Evolutionary conservation across 2,329 filamentous ascomycete genomes (phyloP), one percentile per base, ranked within the genome.

Genomic region (Ampelomyces quisqualis): DNA sequence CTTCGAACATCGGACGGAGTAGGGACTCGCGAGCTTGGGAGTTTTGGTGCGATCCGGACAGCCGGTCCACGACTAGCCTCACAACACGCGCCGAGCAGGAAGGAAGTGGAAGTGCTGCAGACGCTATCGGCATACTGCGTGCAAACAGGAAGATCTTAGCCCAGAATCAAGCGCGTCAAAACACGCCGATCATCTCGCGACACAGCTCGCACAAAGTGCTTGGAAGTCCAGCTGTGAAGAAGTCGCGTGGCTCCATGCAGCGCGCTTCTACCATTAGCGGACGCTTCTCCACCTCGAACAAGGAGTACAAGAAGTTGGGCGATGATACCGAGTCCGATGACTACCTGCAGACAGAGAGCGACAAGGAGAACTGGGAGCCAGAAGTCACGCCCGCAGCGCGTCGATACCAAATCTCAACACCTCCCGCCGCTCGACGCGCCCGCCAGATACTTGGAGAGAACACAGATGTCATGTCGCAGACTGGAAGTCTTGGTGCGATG

Each of bases 311-410:
- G 28, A 57, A 57, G 31, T 43, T 46, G 27, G 49, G 46, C 2
- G 50, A 54, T 10, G 50, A 54, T 15, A 62, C 60, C 47, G 72
- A 74, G 53, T 68, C 69, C 24, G 72, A 77, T 17, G 70, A 74
- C 67, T 73, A 67, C 55, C 73, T 56, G 63, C 80, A 80, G 70
- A 65, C 81, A 34, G 90, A 95, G 58, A 95, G 89, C 1, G 91
- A 97, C 66, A 97, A 97, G 71, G 91, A 97, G 72, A 97, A 97
- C 62, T 94, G 89, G 80, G 69, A 77, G 27, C 78, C 78, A n/a
- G 55, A 66, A 11, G 51, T 62, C 35, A 45, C 53, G 10, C 54
- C 51, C 36, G 51, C 58, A 41, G 72, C 67, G 17, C 57, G 57
- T 14, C 57, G 60, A 7, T 47, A 54, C 4, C 44, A 58, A 4